A percentile compares a stretch with the other conserved stretches of the same genome.
phyloP scores from a whole-genome alignment of 75 land plant species.

The Pinus tabuliformis region DNA sequence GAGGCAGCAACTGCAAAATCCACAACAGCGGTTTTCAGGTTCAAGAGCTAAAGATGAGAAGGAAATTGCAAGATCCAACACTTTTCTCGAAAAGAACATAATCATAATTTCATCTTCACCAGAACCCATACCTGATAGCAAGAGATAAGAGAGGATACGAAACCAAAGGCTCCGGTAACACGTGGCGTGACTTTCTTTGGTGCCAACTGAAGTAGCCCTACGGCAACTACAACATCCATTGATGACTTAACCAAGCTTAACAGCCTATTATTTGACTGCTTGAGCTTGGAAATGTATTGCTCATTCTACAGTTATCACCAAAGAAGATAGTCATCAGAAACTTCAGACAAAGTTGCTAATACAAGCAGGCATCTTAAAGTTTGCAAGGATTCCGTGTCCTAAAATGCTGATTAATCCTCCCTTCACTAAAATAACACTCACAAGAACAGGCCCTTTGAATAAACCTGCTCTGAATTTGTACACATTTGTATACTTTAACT shows the following conservation, averaged over 20 bases:
- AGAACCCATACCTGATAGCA: slow-evolving; percentile 78
- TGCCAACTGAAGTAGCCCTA: slow-evolving; percentile 85
- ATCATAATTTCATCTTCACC: neutral
- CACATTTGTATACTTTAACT: slow-evolving; percentile 11
- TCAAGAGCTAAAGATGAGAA: neutral
- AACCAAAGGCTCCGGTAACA: slow-evolving; percentile 87
- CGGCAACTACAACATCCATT: slow-evolving; percentile 83
- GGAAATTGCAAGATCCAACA: neutral
- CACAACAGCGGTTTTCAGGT: slow-evolving; percentile 2
- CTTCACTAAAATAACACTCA: neutral
- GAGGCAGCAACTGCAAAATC: slow-evolving; percentile 11
- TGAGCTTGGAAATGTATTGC: slow-evolving; percentile 47
- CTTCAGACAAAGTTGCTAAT: neutral
- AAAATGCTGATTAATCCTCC: neutral
- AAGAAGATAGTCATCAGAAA: slow-evolving; percentile 13
- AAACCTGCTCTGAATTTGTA: neutral
- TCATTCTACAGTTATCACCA: slow-evolving; percentile 52
- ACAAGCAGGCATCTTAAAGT: neutral
- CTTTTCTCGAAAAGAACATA: neutral
- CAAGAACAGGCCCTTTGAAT: neutral
- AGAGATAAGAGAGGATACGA: slow-evolving; percentile 74
- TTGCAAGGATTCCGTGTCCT: neutral
- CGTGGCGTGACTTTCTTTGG: slow-evolving; percentile 89
- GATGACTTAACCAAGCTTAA: slow-evolving; percentile 65
- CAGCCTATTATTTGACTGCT: slow-evolving; percentile 62